phyloP scores from a whole-genome alignment of 2,329 filamentous ascomycete species.

The Monosporascus cannonballus region DNA sequence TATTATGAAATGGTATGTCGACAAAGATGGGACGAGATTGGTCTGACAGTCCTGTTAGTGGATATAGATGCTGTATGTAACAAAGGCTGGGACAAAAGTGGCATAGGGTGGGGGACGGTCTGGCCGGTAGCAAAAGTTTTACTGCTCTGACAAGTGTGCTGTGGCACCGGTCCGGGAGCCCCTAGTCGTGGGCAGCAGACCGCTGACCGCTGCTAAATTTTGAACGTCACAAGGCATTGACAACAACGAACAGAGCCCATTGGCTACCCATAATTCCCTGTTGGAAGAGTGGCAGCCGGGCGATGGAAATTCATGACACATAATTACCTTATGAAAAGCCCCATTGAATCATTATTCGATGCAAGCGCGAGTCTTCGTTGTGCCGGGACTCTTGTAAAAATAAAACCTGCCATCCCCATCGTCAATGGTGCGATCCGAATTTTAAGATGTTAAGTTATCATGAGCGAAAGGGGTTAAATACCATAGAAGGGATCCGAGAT shows the following conservation, averaged over 20 bases:
- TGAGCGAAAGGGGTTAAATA: no score
- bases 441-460: background rate
- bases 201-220: background rate
- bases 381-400: slow-evolving; percentile 9
- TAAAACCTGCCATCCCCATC: slow-evolving; percentile 12
- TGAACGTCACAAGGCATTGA: slow-evolving; percentile 9
- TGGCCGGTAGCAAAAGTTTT: background rate
- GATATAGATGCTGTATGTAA: no score
- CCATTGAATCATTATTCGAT: slow-evolving; percentile 20
- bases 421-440: slow-evolving; percentile 5
- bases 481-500: no score
- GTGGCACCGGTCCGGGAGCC: background rate
- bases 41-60: no score
- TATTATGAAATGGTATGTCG: no score
- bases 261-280: background rate
- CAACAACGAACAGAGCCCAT: slow-evolving; percentile 1
- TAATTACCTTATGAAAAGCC: slow-evolving; percentile 31
- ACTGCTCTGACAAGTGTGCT: background rate
- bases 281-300: slow-evolving; percentile 2
- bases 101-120: no score
- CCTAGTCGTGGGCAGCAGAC: background rate
- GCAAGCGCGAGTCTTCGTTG: slow-evolving; percentile 9
- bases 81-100: no score
- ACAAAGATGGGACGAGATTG: no score
- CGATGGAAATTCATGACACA: slow-evolving; percentile 25